phyloP scores from a whole-genome alignment of 805 yeast genomes.

The Sugiyamaella smithiae region DNA sequence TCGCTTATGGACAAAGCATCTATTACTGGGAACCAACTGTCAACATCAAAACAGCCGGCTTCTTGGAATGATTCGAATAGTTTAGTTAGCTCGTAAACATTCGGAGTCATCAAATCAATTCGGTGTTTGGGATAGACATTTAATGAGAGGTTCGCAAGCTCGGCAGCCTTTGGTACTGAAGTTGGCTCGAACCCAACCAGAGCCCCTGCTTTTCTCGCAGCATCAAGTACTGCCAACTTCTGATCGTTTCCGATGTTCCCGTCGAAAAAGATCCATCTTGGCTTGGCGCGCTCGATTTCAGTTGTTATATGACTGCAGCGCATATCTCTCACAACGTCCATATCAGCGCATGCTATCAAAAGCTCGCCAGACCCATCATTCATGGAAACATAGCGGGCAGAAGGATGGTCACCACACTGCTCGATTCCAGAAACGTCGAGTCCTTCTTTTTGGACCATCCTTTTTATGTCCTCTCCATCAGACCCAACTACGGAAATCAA shows the following conservation, averaged over 20 bases:
- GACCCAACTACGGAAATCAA: constrained; percentile 61
- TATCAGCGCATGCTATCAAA: constrained; percentile 77
- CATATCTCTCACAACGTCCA: constrained; percentile 62
- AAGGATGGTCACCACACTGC: constrained; percentile 32
- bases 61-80: constrained; percentile 51
- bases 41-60: constrained; percentile 48
- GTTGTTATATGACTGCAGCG: constrained; percentile 42
- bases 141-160: constrained; percentile 38
- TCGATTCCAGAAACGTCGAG: constrained; percentile 42
- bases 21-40: constrained; percentile 70
- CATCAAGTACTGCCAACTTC: not conserved
- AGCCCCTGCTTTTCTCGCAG: constrained; percentile 30
- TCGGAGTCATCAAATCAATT: constrained; percentile 61
- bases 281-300: constrained; percentile 42
- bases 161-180: constrained; percentile 58
- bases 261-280: constrained; percentile 59
- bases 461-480: constrained; percentile 39
- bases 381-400: constrained; percentile 73
- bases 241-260: constrained; percentile 54
- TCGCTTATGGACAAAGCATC: constrained; percentile 56
- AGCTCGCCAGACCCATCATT: constrained; percentile 63
- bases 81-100: constrained; percentile 55
- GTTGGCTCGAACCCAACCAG: constrained; percentile 72
- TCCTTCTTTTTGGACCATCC: constrained; percentile 29
- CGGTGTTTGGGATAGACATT: constrained; percentile 45